Evolutionary conservation across 179 eudicot genomes (phyloP).

Genomic region (Drosera spatulata): DNA sequence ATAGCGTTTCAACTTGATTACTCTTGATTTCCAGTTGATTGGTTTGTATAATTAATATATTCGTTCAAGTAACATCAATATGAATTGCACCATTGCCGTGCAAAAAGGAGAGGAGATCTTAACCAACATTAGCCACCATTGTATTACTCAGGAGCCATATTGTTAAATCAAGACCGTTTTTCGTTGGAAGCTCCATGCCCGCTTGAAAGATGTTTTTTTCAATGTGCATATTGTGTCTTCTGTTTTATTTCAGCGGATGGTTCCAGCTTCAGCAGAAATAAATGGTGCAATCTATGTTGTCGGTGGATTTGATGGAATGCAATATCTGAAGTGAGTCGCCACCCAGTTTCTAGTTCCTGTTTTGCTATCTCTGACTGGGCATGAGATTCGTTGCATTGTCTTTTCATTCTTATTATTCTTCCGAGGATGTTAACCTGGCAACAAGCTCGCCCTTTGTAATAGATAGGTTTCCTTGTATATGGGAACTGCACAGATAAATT

Average conservation of each 20-base stretch:
- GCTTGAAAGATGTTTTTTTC: background rate
- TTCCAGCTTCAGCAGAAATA: constrained; percentile 54
- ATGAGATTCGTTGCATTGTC: no score
- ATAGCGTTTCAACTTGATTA: no score
- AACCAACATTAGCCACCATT: no score
- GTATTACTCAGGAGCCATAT: no score
- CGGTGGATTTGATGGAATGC: constrained; percentile 80
- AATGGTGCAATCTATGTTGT: constrained; percentile 56
- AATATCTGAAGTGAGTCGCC: constrained; percentile 49
- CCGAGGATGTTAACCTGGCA: no score
- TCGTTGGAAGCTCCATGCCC: background rate
- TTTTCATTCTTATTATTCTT: no score
- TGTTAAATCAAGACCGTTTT: background rate
- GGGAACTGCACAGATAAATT: no score
- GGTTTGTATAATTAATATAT: no score
- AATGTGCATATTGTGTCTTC: background rate
- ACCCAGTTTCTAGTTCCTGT: background rate
- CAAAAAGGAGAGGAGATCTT: background rate
- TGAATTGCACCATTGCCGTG: background rate
- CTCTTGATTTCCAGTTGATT: no score
- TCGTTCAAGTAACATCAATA: background rate
- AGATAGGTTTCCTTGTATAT: no score
- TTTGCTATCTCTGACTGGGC: background rate
- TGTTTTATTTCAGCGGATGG: constrained; percentile 44
- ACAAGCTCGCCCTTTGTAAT: no score